These are phyloP conservation scores for Chaetomiaceae sp. DNA, from an alignment of 2,329 filamentous ascomycete species.

Conservation along the genomic window DNA sequence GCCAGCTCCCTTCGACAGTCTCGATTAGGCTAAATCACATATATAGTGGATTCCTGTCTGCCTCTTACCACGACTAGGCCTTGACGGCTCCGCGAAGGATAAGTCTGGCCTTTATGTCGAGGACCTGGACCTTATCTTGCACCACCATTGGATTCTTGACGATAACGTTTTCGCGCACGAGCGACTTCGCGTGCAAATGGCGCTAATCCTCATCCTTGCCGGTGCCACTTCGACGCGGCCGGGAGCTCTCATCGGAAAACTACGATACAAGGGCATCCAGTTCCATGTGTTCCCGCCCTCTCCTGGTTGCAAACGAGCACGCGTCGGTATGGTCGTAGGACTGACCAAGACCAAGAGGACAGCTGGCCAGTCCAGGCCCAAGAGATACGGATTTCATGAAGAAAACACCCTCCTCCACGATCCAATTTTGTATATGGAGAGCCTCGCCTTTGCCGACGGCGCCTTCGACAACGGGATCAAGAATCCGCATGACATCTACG, in stretches of 20 bases:
- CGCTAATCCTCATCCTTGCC: neutral
- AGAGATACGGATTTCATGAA: neutral
- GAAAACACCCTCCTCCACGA: neutral
- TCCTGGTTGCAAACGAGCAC: neutral
- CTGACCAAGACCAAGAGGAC: too few species aligned
- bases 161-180: neutral
- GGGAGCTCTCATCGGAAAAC: neutral
- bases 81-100: too few species aligned
- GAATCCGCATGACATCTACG: neutral
- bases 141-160: neutral
- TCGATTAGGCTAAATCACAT: neutral
- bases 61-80: neutral
- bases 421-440: neutral
- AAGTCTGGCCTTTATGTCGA: neutral
- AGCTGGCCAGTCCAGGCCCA: too few species aligned
- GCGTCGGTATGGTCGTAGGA: too few species aligned
- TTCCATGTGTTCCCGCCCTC: neutral
- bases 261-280: neutral
- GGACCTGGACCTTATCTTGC: neutral
- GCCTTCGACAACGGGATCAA: neutral
- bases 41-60: neutral
- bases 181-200: neutral
- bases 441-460: neutral
- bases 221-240: neutral
- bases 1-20: neutral